Conservation (phyloP, 2,329 filamentous ascomycete species). For the Stachybotrys chartarum region DNA sequence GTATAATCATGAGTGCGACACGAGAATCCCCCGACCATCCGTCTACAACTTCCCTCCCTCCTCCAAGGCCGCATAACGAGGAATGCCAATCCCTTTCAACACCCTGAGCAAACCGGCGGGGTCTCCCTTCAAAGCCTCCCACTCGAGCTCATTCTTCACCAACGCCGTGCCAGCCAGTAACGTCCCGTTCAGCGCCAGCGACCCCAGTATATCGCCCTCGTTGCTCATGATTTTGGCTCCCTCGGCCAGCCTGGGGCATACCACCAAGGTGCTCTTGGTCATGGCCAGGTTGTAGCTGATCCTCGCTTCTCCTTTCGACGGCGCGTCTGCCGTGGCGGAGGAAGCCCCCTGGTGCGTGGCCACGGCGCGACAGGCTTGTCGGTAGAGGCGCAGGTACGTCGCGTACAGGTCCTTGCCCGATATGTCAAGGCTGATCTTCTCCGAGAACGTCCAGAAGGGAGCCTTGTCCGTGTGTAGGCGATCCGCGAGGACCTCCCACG, state of each 20-base stretch:
- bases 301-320: conserved; percentile 31
- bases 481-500: conserved; percentile 45
- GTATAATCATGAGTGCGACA: no score
- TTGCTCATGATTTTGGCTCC: conserved; percentile 27
- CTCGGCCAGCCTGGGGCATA: conserved; percentile 49
- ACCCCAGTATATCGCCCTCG: conserved; percentile 29
- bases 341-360: conserved; percentile 5
- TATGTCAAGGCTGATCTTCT: conserved; percentile 26
- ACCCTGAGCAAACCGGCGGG: conserved; percentile 12
- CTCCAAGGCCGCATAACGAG: not conserved
- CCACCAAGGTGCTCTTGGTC: conserved; percentile 43
- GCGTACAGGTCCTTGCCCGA: conserved; percentile 27
- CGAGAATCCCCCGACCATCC: not conserved
- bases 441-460: conserved; percentile 39
- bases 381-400: conserved; percentile 42
- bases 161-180: conserved; percentile 57
- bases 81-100: conserved; percentile 22
- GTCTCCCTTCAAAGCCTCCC: conserved; percentile 42
- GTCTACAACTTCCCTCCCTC: not conserved
- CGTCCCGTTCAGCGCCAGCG: conserved; percentile 51
- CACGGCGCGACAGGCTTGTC: conserved; percentile 33
- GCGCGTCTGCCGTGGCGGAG: conserved; percentile 9
- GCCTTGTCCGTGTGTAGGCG: conserved; percentile 19
- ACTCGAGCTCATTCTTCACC: conserved; percentile 52
- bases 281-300: conserved; percentile 60